These are phyloP conservation scores for Colletotrichum sublineola DNA, from an alignment of 2,329 filamentous ascomycete genomes.

Conservation along the genomic window DNA sequence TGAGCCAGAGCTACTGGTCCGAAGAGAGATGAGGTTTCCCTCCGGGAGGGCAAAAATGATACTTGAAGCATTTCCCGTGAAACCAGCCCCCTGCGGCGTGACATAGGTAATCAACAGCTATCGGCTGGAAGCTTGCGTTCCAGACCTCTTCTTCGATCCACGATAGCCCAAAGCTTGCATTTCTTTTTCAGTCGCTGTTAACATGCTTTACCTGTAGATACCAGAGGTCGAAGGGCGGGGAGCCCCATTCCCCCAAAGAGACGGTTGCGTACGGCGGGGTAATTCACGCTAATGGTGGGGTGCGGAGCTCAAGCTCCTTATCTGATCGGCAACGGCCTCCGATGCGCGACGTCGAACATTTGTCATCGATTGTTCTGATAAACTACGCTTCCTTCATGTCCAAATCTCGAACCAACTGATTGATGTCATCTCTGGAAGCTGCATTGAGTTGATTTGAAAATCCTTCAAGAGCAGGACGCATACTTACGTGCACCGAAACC, in stretches of 20 bases:
- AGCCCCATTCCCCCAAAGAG: conserved; percentile 3
- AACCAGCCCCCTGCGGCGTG: neutral
- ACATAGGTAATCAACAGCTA: neutral
- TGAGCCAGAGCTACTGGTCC: neutral
- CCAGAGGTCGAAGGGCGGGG: neutral
- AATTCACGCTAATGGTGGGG: conserved; percentile 37
- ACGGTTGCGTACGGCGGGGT: conserved; percentile 30
- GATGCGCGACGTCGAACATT: conserved; percentile 12
- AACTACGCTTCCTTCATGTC: neutral
- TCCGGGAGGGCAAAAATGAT: neutral
- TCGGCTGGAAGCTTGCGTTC: neutral
- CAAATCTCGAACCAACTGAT: neutral
- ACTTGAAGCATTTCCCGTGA: neutral
- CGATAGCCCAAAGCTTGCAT: neutral
- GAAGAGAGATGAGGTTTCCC: too few species aligned
- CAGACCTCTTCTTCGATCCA: neutral
- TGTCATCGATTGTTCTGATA: conserved; percentile 29
- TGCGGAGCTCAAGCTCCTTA: conserved; percentile 37
- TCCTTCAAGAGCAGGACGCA: neutral
- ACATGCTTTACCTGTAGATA: neutral
- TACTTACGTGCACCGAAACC: neutral
- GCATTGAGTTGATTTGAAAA: neutral
- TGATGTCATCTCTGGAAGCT: neutral
- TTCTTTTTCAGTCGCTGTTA: neutral
- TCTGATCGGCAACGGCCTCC: conserved; percentile 30